Evolutionary conservation across 768 basidiomycete species (phyloP).

Genomic region (Calocera viscosa): DNA sequence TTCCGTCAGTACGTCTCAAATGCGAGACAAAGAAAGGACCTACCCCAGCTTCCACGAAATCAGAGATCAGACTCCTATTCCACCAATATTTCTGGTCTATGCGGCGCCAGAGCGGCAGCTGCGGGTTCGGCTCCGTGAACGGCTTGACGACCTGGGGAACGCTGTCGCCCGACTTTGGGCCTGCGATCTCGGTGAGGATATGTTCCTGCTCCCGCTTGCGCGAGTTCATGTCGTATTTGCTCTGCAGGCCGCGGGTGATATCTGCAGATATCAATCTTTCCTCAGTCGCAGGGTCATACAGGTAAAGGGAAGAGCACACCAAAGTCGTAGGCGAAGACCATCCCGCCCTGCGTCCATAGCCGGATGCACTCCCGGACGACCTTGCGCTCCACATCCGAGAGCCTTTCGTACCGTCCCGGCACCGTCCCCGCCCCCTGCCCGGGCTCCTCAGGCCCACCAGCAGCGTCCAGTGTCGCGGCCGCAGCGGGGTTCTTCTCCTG

Average conservation of each 20-base stretch:
- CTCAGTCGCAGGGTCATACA: neutral
- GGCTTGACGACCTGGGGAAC: slow-evolving; percentile 35
- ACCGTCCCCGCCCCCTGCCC: slow-evolving; percentile 49
- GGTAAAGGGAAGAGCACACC: slow-evolving; percentile 35
- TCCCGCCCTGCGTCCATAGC: slow-evolving; percentile 69
- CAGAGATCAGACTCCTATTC: slow-evolving; percentile 80
- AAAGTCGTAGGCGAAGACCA: slow-evolving; percentile 82
- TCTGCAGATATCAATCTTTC: slow-evolving; percentile 39
- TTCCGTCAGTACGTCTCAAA: neutral
- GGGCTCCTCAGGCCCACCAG: slow-evolving; percentile 44
- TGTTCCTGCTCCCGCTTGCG: slow-evolving; percentile 46
- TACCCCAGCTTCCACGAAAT: slow-evolving; percentile 80
- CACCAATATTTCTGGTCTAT: slow-evolving; percentile 91
- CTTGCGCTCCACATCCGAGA: slow-evolving; percentile 68
- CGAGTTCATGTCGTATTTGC: slow-evolving; percentile 53
- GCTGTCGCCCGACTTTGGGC: slow-evolving; percentile 20
- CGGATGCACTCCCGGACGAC: slow-evolving; percentile 66
- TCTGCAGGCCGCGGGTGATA: slow-evolving; percentile 69
- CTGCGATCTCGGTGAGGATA: slow-evolving; percentile 43
- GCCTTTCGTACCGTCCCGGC: slow-evolving; percentile 54
- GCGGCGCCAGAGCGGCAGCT: slow-evolving; percentile 79
- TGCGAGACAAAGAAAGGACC: slow-evolving; percentile 19
- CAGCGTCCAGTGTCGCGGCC: slow-evolving; percentile 31
- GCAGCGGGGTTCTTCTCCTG: slow-evolving; percentile 19
- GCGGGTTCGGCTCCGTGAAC: slow-evolving; percentile 58